These are phyloP conservation scores for Daucus carota DNA, from an alignment of 129 eudicot species.

Conservation along the genomic window DH1_v3.0 NC_030382.2:43745501-43746000, in stretches of 20 bases:
- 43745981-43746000: slow-evolving; percentile 52
- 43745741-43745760: slow-evolving; percentile 59
- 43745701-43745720: slow-evolving; percentile 67
- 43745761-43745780: slow-evolving; percentile 64
- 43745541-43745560: background rate
- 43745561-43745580: background rate
- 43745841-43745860: slow-evolving; percentile 49
- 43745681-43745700: slow-evolving; percentile 60
- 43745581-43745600: slow-evolving; percentile 71
- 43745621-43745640: slow-evolving; percentile 47
- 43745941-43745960: slow-evolving; percentile 56
- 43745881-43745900: background rate
- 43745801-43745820: slow-evolving; percentile 69
- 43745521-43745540: background rate
- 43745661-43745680: slow-evolving; percentile 60
- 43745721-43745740: slow-evolving; percentile 61
- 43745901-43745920: background rate
- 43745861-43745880: slow-evolving; percentile 47
- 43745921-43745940: background rate
- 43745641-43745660: slow-evolving; percentile 78
- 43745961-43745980: slow-evolving; percentile 31
- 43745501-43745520: background rate
- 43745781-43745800: slow-evolving; percentile 52
- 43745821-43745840: slow-evolving; percentile 47
- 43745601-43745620: slow-evolving; percentile 65